Base-by-base conservation (phyloP, 108 stramenopile genomes). In the Nannochloropsis salina region DNA sequence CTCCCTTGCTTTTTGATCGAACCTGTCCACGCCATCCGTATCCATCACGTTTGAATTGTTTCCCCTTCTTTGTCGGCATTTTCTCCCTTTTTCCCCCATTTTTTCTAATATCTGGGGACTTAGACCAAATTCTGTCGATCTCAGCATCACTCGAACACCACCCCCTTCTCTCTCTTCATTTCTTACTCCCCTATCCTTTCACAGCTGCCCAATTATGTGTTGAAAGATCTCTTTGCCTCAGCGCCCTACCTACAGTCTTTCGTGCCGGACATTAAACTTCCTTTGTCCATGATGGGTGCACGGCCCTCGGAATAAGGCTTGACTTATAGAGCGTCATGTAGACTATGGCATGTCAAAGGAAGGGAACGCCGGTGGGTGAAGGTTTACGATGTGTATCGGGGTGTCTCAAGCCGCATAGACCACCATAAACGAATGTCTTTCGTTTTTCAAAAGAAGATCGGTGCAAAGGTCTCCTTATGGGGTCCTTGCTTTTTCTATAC, bases 1-100 rank as follows among this genome's bases (percentile, higher is more conserved):
- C 81, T 83, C 9, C 44, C 86, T 10, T 87, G 83, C 61, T 74
- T 87, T 20, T 87, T 87, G 31, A 31, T 31, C 31, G 31, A 31
- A 31, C 31, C 31, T 31, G 31, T 31, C 31, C 31, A 31, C 31
- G 31, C 31, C 31, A 31, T 31, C 31, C 31, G 31, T 31, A 31
- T 31, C 31, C 31, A 31, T 31, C 31, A 31, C 31, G 0, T 31
- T 31, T 31, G 31, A 31, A 31, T 31, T 31, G 31, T 31, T 31
- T 31, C 31, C 31, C 31, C 0, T 31, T 31, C 31, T 31, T 31
- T 0, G 31, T 74, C 8, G 3, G 61, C 8, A 74, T 74, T 51
- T 51, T 51, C 10, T 15, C 61, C 8, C 8, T 2, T 74, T 74
- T 3, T 0, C 61, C 61, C 61, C 61, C 20, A 1, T 74, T 74